Percentiles rank a stretch among this genome's conserved stretches.
These are phyloP conservation scores for Pestalotiopsis sp. DNA, from an alignment of 2,329 filamentous ascomycete genomes.

Conservation along the genomic window DNA sequence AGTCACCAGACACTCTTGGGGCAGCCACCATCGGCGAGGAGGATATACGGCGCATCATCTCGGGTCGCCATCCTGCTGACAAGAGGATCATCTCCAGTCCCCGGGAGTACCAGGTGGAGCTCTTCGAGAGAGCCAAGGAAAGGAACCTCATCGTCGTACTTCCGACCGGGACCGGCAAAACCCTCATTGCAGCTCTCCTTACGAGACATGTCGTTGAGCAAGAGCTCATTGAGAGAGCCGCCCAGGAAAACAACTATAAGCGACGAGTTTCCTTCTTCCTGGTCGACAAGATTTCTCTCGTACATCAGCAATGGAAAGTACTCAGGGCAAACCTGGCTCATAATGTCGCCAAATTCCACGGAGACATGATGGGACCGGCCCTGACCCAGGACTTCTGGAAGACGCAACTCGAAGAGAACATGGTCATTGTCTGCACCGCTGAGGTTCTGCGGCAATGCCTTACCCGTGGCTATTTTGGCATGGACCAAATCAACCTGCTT, in stretches of 20 bases:
- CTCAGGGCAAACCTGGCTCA: constrained; percentile 81
- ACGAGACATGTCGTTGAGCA: constrained; percentile 75
- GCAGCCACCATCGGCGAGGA: background rate
- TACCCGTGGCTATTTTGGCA: constrained; percentile 75
- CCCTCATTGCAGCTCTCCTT: constrained; percentile 88
- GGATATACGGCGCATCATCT: background rate
- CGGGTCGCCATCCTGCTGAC: constrained; percentile 34
- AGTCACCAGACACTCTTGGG: background rate
- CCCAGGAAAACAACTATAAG: constrained; percentile 46
- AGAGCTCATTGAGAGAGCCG: constrained; percentile 71
- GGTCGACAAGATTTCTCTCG: constrained; percentile 86
- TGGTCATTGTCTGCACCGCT: constrained; percentile 90
- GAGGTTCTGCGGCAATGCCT: constrained; percentile 82
- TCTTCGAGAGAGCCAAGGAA: constrained; percentile 84
- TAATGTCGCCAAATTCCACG: constrained; percentile 73
- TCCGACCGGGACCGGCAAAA: constrained; percentile 75
- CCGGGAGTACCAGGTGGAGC: constrained; percentile 87
- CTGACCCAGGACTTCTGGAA: constrained; percentile 51
- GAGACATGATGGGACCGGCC: constrained; percentile 58
- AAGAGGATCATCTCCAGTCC: constrained; percentile 72
- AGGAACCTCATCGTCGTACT: constrained; percentile 91
- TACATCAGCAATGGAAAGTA: constrained; percentile 86
- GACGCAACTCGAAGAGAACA: constrained; percentile 62
- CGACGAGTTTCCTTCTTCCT: constrained; percentile 82
- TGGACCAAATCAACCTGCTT: constrained; percentile 83